Evolutionary conservation across 306 rosid genomes (phyloP), one percentile per base, ranked within the genome.

Genomic region (Begonia masoniana): DNA sequence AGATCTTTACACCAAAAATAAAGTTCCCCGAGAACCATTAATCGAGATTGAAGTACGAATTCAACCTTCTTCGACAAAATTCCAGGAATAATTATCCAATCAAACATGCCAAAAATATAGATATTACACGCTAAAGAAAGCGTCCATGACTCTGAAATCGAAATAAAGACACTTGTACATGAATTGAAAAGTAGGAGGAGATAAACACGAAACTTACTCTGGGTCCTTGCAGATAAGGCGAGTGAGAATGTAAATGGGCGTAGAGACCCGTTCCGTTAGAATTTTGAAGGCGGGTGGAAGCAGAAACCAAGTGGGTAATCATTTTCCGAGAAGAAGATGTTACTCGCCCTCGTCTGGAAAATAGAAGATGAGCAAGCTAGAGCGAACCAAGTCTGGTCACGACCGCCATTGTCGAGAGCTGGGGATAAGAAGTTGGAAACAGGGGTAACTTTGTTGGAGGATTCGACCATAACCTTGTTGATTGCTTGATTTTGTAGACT

Each of bases 221-320:
- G 60, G 70, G 68, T 41, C 69, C 59, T 48, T 19, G 63, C 54
- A 66, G 56, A 53, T 19, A 51, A 47, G 74, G 59, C 51, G 73
- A 61, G 52, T 67, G 59, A 15, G 47, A 31, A 31, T 50, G 45
- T 56, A 48, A 55, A 55, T 49, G 13, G 62, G 53, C 53, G 15
- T 65, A 31, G 55, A 59, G 56, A n/a, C 63, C 62, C 60, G 41
- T 64, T 71, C 54, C 59, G 9, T 64, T 15, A 31, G 78, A 17
- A 69, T 58, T 61, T 31, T 57, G 82, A 62, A 76, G 70, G 47
- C 59, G 72, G 62, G 71, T 13, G 49, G 78, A 68, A 36, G 87
- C 61, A 51, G 87, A 74, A 45, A 78, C 35, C 52, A 79, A 71
- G 68, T 62, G 68, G 47, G 76, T 58, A 58, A 74, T 67, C 94